These are phyloP conservation scores for Cladosporium halotolerans DNA, from an alignment of 2,329 filamentous ascomycete species.

Conservation along the genomic window DNA sequence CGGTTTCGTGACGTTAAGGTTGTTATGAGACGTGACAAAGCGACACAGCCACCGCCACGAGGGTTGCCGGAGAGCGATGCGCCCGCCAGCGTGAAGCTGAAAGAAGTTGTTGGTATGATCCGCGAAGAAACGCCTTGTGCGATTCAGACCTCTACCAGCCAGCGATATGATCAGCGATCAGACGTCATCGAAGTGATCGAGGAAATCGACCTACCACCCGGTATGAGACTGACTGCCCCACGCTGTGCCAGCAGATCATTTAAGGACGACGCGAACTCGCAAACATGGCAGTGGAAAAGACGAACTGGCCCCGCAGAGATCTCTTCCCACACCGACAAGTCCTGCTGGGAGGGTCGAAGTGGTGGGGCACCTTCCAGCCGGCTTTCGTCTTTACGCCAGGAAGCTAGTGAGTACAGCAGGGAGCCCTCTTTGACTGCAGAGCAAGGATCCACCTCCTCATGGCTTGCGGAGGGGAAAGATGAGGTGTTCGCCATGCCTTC, in stretches of 20 bases:
- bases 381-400: neutral
- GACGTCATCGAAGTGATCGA: constrained; percentile 12
- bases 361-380: constrained; percentile 1
- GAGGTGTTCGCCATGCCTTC: neutral
- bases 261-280: no score
- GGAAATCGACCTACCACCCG: constrained; percentile 10
- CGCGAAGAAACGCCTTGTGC: neutral
- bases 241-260: neutral
- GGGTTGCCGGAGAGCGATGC: neutral
- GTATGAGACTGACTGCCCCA: neutral
- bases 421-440: neutral
- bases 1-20: neutral
- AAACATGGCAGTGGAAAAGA: no score
- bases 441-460: neutral
- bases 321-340: neutral
- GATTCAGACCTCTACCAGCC: neutral
- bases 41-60: neutral
- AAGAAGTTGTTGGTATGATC: constrained; percentile 1
- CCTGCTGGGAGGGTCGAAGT: neutral
- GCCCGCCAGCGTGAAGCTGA: constrained; percentile 2
- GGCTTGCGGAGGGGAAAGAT: neutral
- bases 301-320: neutral
- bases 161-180: neutral
- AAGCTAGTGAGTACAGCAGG: neutral
- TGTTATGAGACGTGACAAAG: neutral